These are phyloP conservation scores for Daedalea quercina DNA, from an alignment of 768 basidiomycete genomes.

Conservation along the genomic window DNA sequence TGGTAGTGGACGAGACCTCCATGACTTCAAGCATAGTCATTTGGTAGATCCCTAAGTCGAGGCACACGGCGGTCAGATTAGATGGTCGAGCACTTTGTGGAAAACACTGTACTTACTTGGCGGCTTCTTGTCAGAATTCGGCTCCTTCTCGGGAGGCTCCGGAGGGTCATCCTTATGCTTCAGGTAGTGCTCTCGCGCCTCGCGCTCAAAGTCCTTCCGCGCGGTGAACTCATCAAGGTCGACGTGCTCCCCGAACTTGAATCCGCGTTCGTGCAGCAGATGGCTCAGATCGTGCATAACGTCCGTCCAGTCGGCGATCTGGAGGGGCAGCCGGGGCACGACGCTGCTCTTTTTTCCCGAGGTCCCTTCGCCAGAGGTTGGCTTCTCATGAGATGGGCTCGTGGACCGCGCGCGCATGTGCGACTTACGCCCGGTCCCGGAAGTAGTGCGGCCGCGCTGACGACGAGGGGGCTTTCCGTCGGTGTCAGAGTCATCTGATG, in stretches of 20 bases:
- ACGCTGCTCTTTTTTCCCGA: not conserved
- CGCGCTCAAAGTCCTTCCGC: not conserved
- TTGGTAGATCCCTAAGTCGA: conserved; percentile 28
- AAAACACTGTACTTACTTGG: not conserved
- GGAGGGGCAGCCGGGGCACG: conserved; percentile 8
- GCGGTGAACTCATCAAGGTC: conserved; percentile 12
- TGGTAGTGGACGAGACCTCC: conserved; percentile 24
- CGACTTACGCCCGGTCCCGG: not conserved
- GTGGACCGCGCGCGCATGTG: not conserved
- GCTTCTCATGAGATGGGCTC: not conserved
- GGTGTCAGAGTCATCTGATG: not conserved
- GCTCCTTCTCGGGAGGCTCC: not conserved
- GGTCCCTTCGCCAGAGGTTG: not conserved
- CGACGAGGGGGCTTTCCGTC: not conserved
- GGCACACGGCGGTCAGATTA: not conserved
- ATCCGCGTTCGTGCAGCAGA: conserved; percentile 7
- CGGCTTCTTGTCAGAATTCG: not conserved
- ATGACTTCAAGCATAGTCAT: conserved; percentile 28
- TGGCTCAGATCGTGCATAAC: conserved; percentile 7
- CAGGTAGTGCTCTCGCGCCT: not conserved
- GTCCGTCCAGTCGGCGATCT: conserved; percentile 4
- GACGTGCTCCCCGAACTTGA: conserved; percentile 14
- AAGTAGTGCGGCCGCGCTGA: not conserved
- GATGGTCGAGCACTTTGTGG: no score
- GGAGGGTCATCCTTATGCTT: not conserved